Evolutionary conservation across 768 basidiomycete species (phyloP), one percentile per base, ranked within the genome.

Genomic region (Nidula microcarpa): DNA sequence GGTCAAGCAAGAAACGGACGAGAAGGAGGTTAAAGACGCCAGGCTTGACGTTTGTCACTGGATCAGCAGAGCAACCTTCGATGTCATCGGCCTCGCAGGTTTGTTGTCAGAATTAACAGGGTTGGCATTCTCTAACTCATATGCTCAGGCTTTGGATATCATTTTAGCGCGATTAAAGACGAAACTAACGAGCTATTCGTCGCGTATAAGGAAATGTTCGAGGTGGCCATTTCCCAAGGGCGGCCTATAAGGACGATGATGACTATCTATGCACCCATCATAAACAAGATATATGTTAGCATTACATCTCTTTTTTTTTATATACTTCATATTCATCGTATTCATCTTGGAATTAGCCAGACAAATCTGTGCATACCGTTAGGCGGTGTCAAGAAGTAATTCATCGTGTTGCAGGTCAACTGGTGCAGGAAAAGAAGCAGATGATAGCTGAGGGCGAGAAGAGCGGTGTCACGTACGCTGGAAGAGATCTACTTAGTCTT

Each of bases 31-130:
- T 57, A 47, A 68, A 63, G 70, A 62, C 6, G 60, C 64, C 55
- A 76, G 61, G 60, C 63, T 97, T 23, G 91, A 97, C 60, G 81
- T 94, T 6, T 85, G 82, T 62, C 83, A 81, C 58, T 95, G 89
- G 87, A 68, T 94, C 34, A 88, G 85, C 57, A 79, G 91, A 43
- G 85, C 86, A 7, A 93, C 93, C 0, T 89, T 97, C 61, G 94
- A 96, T 65, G 86, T 95, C 43, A 93, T 97, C 59, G 94, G 93
- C 1, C 66, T 91, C n/a, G 90, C 93, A 41, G 90, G 89, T 90
- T 52, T 45, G 73, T 63, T 6, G 23, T 30, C 23, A 30, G 23
- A 30, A 30, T 30, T 30, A 30, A 30, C 23, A 30, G 23, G 23
- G 23, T 30, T 30, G 23, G 23, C 23, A 30, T 30, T 30, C 1